Evolutionary conservation across 2,329 filamentous ascomycete species (phyloP).

Genomic region (Ophiosphaerella narmari): DNA sequence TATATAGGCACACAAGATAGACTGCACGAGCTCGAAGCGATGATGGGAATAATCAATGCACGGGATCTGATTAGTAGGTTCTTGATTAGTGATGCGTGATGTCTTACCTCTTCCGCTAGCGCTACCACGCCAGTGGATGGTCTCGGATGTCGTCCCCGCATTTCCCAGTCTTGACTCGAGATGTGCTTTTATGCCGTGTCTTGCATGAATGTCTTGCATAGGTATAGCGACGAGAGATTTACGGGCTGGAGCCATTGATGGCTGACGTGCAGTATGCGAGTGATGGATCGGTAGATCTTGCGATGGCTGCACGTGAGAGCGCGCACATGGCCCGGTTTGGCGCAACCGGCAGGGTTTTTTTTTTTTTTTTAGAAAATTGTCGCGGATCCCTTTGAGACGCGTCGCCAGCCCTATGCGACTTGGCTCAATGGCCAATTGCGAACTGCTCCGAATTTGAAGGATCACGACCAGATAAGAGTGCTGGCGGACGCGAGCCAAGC

Average conservation of each 20-base stretch:
- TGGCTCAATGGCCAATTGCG: too few species aligned
- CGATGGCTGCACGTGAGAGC: slow-evolving; percentile 2
- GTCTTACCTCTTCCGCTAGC: background rate
- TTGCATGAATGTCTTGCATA: background rate
- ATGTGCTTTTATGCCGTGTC: slow-evolving; percentile 1
- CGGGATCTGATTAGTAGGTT: background rate
- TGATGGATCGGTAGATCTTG: background rate
- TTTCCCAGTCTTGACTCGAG: slow-evolving; percentile 2
- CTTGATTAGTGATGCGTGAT: background rate
- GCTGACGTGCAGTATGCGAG: slow-evolving; percentile 3
- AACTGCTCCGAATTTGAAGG: too few species aligned
- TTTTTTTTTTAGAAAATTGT: background rate
- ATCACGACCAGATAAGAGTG: background rate
- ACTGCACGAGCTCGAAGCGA: background rate
- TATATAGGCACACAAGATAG: too few species aligned
- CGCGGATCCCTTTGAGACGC: background rate
- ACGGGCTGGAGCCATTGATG: background rate
- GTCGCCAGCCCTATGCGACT: background rate
- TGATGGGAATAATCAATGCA: background rate
- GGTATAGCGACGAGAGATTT: too few species aligned
- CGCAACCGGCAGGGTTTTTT: background rate
- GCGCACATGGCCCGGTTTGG: background rate
- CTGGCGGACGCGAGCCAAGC: slow-evolving; percentile 2
- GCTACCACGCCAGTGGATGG: background rate
- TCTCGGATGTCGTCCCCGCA: slow-evolving; percentile 5